A percentile compares a stretch with the other conserved stretches of the same genome.
Conservation (phyloP, 768 basidiomycete genomes). For the Lactifluus volemus region DNA sequence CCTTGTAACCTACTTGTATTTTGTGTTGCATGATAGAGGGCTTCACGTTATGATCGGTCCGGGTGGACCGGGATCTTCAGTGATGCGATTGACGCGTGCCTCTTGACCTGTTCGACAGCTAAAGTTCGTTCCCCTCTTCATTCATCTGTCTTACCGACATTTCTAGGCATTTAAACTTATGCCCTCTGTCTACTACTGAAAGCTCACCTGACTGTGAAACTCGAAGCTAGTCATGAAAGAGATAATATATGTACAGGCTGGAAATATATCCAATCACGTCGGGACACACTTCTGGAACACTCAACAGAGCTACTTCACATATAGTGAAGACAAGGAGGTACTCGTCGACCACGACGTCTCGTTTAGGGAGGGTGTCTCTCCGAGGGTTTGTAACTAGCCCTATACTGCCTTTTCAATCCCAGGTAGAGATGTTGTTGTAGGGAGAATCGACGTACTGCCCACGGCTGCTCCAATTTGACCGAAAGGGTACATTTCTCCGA, state of each 20-base stretch:
- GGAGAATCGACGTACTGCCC: constrained; percentile 51
- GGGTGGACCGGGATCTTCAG: neutral
- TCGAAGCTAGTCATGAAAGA: constrained; percentile 47
- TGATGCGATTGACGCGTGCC: too few relatives aligned
- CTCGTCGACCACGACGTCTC: constrained; percentile 48
- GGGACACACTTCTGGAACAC: constrained; percentile 81
- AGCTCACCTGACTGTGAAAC: neutral
- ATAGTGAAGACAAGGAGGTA: constrained; percentile 28
- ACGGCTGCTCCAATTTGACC: constrained; percentile 57
- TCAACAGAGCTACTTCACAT: constrained; percentile 60
- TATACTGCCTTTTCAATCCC: constrained; percentile 7
- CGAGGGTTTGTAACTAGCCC: constrained; percentile 33
- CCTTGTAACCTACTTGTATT: neutral
- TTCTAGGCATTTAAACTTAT: neutral
- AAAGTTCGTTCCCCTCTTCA: too few relatives aligned
- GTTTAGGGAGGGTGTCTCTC: constrained; percentile 51
- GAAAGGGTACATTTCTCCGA: constrained; percentile 40
- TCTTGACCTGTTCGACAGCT: too few relatives aligned
- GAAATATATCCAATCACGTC: constrained; percentile 52
- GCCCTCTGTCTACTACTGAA: neutral
- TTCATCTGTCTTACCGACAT: neutral
- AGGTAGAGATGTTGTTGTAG: constrained; percentile 6
- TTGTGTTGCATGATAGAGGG: neutral
- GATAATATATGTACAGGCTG: constrained; percentile 72
- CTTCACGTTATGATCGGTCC: neutral